A percentile compares a stretch with the other conserved stretches of the same genome.
Evolutionary conservation across 2,329 filamentous ascomycete species (phyloP).

Genomic region (Gnomoniopsis smithogilvyi): DNA sequence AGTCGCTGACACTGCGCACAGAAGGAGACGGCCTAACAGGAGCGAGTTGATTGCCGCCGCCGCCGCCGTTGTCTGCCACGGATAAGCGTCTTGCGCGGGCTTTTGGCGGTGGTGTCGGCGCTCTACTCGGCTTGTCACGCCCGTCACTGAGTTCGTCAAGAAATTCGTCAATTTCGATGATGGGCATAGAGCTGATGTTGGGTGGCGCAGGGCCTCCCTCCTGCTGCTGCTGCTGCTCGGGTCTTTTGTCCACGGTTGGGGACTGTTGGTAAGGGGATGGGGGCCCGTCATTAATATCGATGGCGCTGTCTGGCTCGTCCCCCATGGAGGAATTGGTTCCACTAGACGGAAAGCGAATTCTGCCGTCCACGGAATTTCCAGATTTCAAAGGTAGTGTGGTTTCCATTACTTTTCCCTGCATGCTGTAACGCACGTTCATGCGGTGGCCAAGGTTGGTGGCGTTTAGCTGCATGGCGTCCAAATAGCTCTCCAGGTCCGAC

Average conservation of each 20-base stretch:
- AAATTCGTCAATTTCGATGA: conserved; percentile 29
- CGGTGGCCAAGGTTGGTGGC: conserved; percentile 21
- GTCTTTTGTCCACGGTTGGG: conserved; percentile 16
- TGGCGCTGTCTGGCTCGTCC: conserved; percentile 38
- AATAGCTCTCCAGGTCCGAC: conserved; percentile 64
- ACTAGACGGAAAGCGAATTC: conserved; percentile 8
- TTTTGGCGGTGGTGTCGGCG: conserved; percentile 27
- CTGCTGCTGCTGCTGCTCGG: background rate
- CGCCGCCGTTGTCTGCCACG: background rate
- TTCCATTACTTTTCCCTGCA: conserved; percentile 15
- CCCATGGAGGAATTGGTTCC: conserved; percentile 24
- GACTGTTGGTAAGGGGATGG: conserved; percentile 15
- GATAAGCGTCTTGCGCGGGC: conserved; percentile 19
- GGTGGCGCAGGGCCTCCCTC: conserved; percentile 14
- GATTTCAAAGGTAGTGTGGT: background rate
- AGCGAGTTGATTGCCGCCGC: too few relatives aligned
- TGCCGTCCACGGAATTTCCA: conserved; percentile 1
- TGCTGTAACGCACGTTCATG: conserved; percentile 1
- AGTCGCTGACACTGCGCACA: conserved; percentile 12
- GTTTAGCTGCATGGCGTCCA: conserved; percentile 69
- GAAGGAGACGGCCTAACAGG: background rate
- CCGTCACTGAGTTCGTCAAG: conserved; percentile 22
- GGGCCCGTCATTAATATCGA: conserved; percentile 33
- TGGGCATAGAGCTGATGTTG: conserved; percentile 23
- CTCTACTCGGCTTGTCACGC: conserved; percentile 19